A percentile compares a stretch with the other conserved stretches of the same genome.
phyloP scores from a whole-genome alignment of 164 flowering plant species.

The Akebia trifoliata region DNA sequence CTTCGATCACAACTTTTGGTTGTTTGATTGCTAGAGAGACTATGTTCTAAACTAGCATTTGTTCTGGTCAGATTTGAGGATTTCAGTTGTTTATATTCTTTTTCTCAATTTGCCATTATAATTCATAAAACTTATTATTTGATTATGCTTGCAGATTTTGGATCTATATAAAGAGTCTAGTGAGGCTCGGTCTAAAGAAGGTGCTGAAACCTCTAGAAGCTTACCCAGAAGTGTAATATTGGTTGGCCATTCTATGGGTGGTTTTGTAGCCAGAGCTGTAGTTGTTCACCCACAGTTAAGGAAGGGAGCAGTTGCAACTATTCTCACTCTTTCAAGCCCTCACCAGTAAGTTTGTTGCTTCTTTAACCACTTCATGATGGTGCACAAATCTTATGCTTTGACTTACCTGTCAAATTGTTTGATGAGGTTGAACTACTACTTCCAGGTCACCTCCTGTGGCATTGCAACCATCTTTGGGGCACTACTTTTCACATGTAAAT shows the following conservation, averaged over 20 bases:
- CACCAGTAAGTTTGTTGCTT: conserved; percentile 64
- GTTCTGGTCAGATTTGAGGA: background rate
- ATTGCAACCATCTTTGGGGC: conserved; percentile 93
- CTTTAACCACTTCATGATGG: conserved; percentile 5
- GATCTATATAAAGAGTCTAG: conserved; percentile 80
- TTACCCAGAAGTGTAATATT: conserved; percentile 85
- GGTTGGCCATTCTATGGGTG: conserved; percentile 99
- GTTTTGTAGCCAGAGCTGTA: conserved; percentile 99
- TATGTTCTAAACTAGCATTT: background rate
- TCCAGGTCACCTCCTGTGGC: conserved; percentile 91
- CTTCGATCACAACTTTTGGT: too few species aligned
- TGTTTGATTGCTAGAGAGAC: too few species aligned
- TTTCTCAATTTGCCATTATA: background rate
- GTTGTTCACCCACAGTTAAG: conserved; percentile 72
- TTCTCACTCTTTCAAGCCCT: conserved; percentile 91
- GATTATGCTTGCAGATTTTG: conserved; percentile 54
- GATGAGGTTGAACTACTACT: conserved; percentile 14
- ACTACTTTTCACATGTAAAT: conserved; percentile 74
- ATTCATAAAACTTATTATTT: background rate
- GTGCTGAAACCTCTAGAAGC: conserved; percentile 51
- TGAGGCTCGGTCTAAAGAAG: conserved; percentile 63
- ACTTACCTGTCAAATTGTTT: conserved; percentile 6
- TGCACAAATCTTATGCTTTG: conserved; percentile 1
- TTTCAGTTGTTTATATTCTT: background rate
- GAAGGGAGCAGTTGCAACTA: conserved; percentile 80